Evolutionary conservation across 2,329 filamentous ascomycete species (phyloP), one percentile per base, ranked within the genome.

Genomic region (Sporothrix inflata): DNA sequence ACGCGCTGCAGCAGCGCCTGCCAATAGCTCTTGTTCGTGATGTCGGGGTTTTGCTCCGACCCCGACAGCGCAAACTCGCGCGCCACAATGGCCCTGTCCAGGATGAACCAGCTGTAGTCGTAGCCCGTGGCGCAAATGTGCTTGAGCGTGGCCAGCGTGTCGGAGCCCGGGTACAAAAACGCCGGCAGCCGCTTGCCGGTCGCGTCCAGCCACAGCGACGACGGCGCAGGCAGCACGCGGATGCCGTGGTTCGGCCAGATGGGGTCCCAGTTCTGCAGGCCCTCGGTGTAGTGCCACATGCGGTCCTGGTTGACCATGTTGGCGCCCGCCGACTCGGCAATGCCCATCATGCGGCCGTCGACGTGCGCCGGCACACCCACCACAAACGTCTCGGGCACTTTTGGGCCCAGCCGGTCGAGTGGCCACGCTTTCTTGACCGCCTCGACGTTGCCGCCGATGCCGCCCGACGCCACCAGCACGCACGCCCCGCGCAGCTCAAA

Each of bases 231-330:
- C 16, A 90, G 80, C 2, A 90, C 83, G 45, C 88, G 86, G 74
- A 90, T 90, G 24, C 88, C 88, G 75, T 90, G 88, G 16, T 76
- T 73, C 0, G 87, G 88, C 88, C 88, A 90, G 78, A 90, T 89
- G 4, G 87, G 82, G 71, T 89, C 80, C 88, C 88, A 90, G 77
- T 90, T 90, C 70, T 84, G 81, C 12, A 90, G 78, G 0, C 88
- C 88, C 76, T 90, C 88, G 12, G 87, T 90, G 77, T 90, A 90
- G 78, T 90, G 88, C 88, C 88, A 90, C 88, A 90, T 90, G 57
- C 88, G 82, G 76, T 90, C 88, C 66, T 85, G 83, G 79, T 90
- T 90, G 80, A 90, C 83, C 73, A 89, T 76, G 72, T 83, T 81
- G 1, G 86, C 88, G 9, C 88, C 88, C 1, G 81, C 83, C 0